These are phyloP conservation scores for Blastomyces emzantsi DNA, from an alignment of 2,329 filamentous ascomycete genomes.

Conservation along the genomic window DNA sequence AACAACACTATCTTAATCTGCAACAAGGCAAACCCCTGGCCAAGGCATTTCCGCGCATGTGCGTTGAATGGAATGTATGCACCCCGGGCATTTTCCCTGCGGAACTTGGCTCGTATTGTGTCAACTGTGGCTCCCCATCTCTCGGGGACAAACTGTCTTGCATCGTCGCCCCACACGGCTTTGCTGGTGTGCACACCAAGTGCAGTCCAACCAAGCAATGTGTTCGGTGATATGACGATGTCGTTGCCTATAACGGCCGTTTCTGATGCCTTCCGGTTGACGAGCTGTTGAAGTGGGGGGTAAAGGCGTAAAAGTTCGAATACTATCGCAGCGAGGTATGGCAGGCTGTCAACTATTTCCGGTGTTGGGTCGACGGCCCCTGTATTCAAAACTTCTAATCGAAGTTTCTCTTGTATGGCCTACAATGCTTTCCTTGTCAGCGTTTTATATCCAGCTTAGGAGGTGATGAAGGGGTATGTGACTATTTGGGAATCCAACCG, in stretches of 20 bases:
- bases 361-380: slow-evolving; percentile 14
- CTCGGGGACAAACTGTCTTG: slow-evolving; percentile 28
- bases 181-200: slow-evolving; percentile 34
- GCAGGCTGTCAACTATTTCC: neutral
- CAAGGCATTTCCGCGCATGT: slow-evolving; percentile 24
- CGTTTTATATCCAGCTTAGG: neutral
- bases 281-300: slow-evolving; percentile 43
- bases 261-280: slow-evolving; percentile 36
- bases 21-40: slow-evolving; percentile 23
- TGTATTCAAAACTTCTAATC: slow-evolving; percentile 24
- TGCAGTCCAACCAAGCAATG: slow-evolving; percentile 36
- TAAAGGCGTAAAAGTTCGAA: slow-evolving; percentile 35
- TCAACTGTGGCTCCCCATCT: slow-evolving; percentile 30
- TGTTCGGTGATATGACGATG: slow-evolving; percentile 30
- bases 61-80: slow-evolving; percentile 27
- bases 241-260: slow-evolving; percentile 22
- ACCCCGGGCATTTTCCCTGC: slow-evolving; percentile 21
- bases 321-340: neutral
- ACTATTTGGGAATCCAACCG: neutral
- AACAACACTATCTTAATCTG: slow-evolving; percentile 6
- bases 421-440: neutral
- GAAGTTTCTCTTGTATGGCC: slow-evolving; percentile 26
- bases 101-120: slow-evolving; percentile 22
- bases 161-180: slow-evolving; percentile 26
- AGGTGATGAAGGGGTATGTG: too few relatives aligned